A percentile compares a stretch with the other conserved stretches of the same genome.
Conservation (phyloP, 2,329 filamentous ascomycete species). For the Aspergillus melleus region DNA sequence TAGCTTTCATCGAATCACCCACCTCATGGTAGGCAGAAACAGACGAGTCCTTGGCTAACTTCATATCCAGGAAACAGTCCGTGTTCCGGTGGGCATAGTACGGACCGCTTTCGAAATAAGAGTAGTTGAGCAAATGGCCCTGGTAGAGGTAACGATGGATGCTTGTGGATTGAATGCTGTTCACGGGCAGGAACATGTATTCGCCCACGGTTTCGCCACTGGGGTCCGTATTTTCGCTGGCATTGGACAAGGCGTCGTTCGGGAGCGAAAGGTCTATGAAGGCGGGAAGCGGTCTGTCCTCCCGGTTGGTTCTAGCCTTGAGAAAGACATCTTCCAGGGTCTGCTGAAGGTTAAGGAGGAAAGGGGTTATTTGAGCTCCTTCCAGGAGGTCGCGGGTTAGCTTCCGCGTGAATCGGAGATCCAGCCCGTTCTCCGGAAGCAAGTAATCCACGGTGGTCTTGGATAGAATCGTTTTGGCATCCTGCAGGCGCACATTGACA, state of each 20-base stretch:
- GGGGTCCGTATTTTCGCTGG: neutral
- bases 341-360: slow-evolving; percentile 21
- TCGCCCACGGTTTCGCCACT: slow-evolving; percentile 24
- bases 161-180: slow-evolving; percentile 27
- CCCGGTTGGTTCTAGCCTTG: slow-evolving; percentile 7
- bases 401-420: slow-evolving; percentile 41
- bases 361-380: slow-evolving; percentile 3
- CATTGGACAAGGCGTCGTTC: slow-evolving; percentile 16
- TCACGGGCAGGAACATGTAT: slow-evolving; percentile 38
- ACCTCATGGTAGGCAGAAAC: slow-evolving; percentile 13
- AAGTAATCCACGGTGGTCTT: slow-evolving; percentile 39
- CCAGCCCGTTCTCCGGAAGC: slow-evolving; percentile 38
- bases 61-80: slow-evolving; percentile 34
- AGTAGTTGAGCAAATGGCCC: slow-evolving; percentile 32
- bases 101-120: slow-evolving; percentile 34
- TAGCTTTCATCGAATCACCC: too few relatives aligned
- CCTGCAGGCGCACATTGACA: slow-evolving; percentile 24
- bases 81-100: slow-evolving; percentile 29
- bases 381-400: slow-evolving; percentile 30
- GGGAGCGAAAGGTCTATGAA: slow-evolving; percentile 36
- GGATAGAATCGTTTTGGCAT: slow-evolving; percentile 30
- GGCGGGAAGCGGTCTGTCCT: slow-evolving; percentile 26
- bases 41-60: slow-evolving; percentile 15
- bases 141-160: slow-evolving; percentile 34
- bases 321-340: slow-evolving; percentile 24